Conservation (phyloP, 2,329 filamentous ascomycete species). For the Alternaria novae-zelandiae region DNA sequence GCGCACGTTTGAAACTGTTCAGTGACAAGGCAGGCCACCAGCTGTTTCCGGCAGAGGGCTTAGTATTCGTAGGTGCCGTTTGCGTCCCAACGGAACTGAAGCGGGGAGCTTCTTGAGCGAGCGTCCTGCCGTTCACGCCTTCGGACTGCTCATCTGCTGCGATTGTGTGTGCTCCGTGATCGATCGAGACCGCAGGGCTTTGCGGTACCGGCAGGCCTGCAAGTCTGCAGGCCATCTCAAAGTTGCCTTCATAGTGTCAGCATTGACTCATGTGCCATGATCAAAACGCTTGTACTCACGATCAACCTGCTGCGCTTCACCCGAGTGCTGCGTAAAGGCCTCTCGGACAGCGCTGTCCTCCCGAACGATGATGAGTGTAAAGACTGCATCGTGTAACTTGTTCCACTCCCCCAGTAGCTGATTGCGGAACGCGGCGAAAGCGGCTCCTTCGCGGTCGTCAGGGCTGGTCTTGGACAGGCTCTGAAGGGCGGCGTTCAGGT, state of each 20-base stretch:
- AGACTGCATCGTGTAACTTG: background rate
- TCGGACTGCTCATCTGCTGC: too few species aligned
- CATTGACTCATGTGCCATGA: too few species aligned
- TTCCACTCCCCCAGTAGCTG: background rate
- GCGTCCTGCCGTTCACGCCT: too few species aligned
- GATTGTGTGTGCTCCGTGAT: too few species aligned
- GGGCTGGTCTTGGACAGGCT: too few species aligned
- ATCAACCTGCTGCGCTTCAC: background rate
- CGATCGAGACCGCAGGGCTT: background rate
- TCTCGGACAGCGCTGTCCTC: background rate
- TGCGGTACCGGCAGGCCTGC: constrained; percentile 3
- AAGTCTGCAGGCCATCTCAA: constrained; percentile 16
- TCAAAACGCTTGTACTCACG: background rate
- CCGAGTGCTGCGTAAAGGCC: background rate
- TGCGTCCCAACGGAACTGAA: too few species aligned
- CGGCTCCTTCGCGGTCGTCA: background rate
- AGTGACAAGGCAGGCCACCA: too few species aligned
- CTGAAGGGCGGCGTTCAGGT: constrained; percentile 12
- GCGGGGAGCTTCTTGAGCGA: too few species aligned
- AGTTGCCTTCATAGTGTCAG: constrained; percentile 11
- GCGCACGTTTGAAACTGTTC: background rate
- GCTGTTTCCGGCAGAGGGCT: too few species aligned
- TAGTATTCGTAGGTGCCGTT: too few species aligned
- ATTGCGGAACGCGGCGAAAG: background rate
- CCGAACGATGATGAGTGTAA: background rate